Evolutionary conservation across 345 rosid genomes (phyloP), one percentile per base, ranked within the genome.

Genomic region (Cardiospermum halicacabum): DNA sequence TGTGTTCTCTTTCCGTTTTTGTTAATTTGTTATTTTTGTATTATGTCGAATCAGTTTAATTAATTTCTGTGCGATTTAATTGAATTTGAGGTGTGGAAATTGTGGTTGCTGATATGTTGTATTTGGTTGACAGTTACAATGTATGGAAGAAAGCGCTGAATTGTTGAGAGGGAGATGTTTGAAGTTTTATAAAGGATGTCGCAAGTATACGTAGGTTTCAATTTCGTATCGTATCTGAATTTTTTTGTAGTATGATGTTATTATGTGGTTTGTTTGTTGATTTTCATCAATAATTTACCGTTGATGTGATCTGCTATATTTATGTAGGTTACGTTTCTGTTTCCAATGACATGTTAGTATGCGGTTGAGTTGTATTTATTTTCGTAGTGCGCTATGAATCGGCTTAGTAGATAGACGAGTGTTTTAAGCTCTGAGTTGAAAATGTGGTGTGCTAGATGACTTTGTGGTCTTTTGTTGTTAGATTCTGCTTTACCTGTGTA

Each of bases 101-200:
- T 28, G 42, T 53, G 32, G 40, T 25, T 37, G 7, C 39, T 70
- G 71, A 66, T n/a, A n/a, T 50, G 37, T 19, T 3, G n/a, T 62
- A 56, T 66, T 55, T 68, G 74, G 50, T 66, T 67, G 59, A 69
- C 75, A 85, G 91, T 75, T 88, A 58, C 89, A 83, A 77, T 70
- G 66, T 58, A 25, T 82, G 81, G 91, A 85, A 74, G 95, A 85
- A 74, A 83, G 70, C 65, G 89, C 84, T 0, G 91, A 88, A 66
- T 55, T 50, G 42, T 75, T 88, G 70, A 64, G 87, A 21, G 80
- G 71, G 54, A 74, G 95, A 58, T 81, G 89, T 68, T 69, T 74
- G 54, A 82, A 65, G 74, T 83, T 88, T 78, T 80, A 78, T 54
- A 88, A 88, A 77, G 91, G 83, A 61, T 77, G 83, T 66, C 81